phyloP scores from a whole-genome alignment of 164 flowering plant genomes.

The Chloranthus sessilifolius region DNA sequence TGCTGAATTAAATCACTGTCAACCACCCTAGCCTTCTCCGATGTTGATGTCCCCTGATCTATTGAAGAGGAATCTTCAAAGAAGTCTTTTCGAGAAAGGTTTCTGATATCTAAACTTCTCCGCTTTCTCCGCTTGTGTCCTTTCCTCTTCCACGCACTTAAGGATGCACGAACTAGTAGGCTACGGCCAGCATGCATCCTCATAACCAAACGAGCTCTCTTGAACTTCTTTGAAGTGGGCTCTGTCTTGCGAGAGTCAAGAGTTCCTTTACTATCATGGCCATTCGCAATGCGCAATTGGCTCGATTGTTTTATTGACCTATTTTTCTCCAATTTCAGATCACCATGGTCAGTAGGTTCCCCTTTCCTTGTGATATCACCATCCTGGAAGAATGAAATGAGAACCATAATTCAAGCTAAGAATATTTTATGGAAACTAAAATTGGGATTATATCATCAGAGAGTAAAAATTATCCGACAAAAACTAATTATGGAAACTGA shows the following conservation, averaged over 20 bases:
- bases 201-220: conserved; percentile 21
- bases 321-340: background rate
- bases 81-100: conserved; percentile 14
- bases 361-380: conserved; percentile 11
- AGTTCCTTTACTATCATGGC: conserved; percentile 2
- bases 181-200: conserved; percentile 32
- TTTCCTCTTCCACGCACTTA: conserved; percentile 44
- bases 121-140: conserved; percentile 30
- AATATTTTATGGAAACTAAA: too few species aligned
- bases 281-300: conserved; percentile 8
- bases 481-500: too few species aligned
- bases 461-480: too few species aligned
- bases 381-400: conserved; percentile 17
- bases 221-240: conserved; percentile 27
- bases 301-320: conserved; percentile 4
- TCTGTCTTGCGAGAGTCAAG: conserved; percentile 8
- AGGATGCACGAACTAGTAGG: conserved; percentile 31
- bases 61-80: conserved; percentile 4
- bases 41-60: conserved; percentile 45
- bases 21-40: conserved; percentile 20
- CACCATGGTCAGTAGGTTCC: conserved; percentile 11
- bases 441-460: too few species aligned
- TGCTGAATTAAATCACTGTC: conserved; percentile 8
- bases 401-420: too few species aligned
- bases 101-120: conserved; percentile 4